These are phyloP conservation scores for Magnusiomyces ingens DNA, from an alignment of 1,139 yeast genomes.

Conservation along the genomic window DNA sequence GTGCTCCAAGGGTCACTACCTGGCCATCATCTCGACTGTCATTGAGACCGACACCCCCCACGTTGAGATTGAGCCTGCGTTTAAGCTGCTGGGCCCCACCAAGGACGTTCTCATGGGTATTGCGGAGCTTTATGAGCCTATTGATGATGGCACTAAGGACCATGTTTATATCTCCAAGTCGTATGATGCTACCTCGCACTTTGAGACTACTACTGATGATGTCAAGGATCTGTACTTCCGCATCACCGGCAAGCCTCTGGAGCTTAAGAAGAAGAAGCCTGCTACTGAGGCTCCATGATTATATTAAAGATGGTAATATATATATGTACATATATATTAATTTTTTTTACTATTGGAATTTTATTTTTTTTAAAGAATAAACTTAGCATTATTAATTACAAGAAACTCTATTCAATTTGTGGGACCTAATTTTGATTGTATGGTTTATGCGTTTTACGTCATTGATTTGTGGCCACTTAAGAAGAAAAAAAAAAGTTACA, in stretches of 20 bases:
- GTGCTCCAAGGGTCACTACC: conserved; percentile 79
- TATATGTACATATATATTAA: not conserved
- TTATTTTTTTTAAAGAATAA: not conserved
- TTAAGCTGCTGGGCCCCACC: conserved; percentile 72
- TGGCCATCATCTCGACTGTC: conserved; percentile 91
- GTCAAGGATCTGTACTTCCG: conserved; percentile 90
- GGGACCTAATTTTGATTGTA: too few relatives aligned
- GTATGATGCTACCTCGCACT: conserved; percentile 92
- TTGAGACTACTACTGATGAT: conserved; percentile 94
- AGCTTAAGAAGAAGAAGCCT: conserved; percentile 48
- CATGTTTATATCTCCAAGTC: conserved; percentile 79
- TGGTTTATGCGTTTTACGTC: too few relatives aligned
- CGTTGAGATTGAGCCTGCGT: conserved; percentile 88
- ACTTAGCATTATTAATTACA: not conserved
- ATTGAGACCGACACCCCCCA: conserved; percentile 94
- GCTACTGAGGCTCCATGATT: not conserved
- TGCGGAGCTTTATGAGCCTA: conserved; percentile 85
- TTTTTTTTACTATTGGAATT: not conserved
- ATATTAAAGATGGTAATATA: not conserved
- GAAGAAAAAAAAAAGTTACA: too few relatives aligned
- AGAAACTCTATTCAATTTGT: not conserved
- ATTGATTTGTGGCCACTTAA: too few relatives aligned
- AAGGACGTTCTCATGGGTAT: conserved; percentile 93
- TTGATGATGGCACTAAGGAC: conserved; percentile 71
- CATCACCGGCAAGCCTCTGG: conserved; percentile 87